Evolutionary conservation across 2,329 filamentous ascomycete species (phyloP), one percentile per base, ranked within the genome.

Genomic region (Cercospora nicotianae): DNA sequence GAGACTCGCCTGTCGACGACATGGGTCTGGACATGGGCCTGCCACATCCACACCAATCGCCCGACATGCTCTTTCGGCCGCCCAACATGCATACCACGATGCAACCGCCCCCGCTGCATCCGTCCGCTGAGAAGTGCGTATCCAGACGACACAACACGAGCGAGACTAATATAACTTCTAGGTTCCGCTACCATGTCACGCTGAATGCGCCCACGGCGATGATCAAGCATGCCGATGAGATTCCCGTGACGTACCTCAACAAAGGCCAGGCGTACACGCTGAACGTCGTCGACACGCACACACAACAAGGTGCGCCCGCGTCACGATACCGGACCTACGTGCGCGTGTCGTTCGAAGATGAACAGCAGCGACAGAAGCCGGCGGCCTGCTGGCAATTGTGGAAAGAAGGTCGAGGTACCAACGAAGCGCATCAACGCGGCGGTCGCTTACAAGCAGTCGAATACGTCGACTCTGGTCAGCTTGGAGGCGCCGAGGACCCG

Each of bases 241-340:
- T 98, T 26, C 95, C 95, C 0, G 88, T 98, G n/a, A 97, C 94
- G 0, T 99, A 99, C 77, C 86, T 99, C 18, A 99, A 99, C 82
- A 98, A 98, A 80, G 94, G 94, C 26, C 94, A 98, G 78, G 92
- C 93, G 16, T 99, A 99, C 78, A 91, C 92, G 0, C 83, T 99
- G 18, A 91, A 91, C 2, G 87, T 99, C 30, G 84, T 91, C 58
- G 95, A 99, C 77, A 95, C 91, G 0, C 83, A 85, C 5, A 87
- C 90, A 1, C 83, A 85, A 1, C 80, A 89, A 4, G 85, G 87
- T 2, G 60, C 81, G 86, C 36, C 79, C 83, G 4, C 89, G 88
- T 8, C 90, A 13, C 90, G 87, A 72, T 97, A 97, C 77, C 88
- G 95, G 64, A 98, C 94, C 0, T 97, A 91, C 77, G 87, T 99